Evolutionary conservation across 495 filamentous ascomycete species (phyloP).

Genomic region (Aspergillus leporis): DNA sequence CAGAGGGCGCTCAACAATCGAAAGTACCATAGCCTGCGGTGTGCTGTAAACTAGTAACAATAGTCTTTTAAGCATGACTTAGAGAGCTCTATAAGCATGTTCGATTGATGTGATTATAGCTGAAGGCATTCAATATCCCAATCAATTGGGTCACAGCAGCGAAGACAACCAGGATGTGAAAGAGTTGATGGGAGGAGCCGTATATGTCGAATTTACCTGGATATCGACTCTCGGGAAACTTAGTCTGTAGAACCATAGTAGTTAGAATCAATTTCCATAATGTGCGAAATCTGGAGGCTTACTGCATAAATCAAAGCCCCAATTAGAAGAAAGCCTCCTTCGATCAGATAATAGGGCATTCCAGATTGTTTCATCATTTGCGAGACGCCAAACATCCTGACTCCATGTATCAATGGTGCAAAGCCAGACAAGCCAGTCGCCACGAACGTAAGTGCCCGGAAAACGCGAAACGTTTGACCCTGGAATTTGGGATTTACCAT

Average conservation of each 20-base stretch:
- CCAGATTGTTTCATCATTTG: slow-evolving; percentile 40
- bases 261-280: slow-evolving; percentile 17
- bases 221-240: slow-evolving; percentile 41
- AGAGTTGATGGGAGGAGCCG: slow-evolving; percentile 44
- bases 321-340: slow-evolving; percentile 34
- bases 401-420: slow-evolving; percentile 47
- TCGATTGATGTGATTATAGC: slow-evolving; percentile 33
- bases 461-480: slow-evolving; percentile 39
- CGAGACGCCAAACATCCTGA: slow-evolving; percentile 40
- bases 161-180: slow-evolving; percentile 46
- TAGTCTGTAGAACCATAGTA: slow-evolving; percentile 28
- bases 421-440: slow-evolving; percentile 49
- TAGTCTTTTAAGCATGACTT: not conserved
- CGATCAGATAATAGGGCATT: slow-evolving; percentile 29
- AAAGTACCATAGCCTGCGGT: not conserved
- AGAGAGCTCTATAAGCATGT: slow-evolving; percentile 14
- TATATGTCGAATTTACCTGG: slow-evolving; percentile 48
- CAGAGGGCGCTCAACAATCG: not conserved
- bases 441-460: slow-evolving; percentile 48
- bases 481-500: slow-evolving; percentile 42
- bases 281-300: slow-evolving; percentile 24
- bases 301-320: slow-evolving; percentile 46
- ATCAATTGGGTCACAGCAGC: slow-evolving; percentile 41
- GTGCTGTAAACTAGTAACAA: not conserved
- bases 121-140: slow-evolving; percentile 42